Conservation (phyloP, 148 eudicot genomes). For the Rhododendron molle region DNA sequence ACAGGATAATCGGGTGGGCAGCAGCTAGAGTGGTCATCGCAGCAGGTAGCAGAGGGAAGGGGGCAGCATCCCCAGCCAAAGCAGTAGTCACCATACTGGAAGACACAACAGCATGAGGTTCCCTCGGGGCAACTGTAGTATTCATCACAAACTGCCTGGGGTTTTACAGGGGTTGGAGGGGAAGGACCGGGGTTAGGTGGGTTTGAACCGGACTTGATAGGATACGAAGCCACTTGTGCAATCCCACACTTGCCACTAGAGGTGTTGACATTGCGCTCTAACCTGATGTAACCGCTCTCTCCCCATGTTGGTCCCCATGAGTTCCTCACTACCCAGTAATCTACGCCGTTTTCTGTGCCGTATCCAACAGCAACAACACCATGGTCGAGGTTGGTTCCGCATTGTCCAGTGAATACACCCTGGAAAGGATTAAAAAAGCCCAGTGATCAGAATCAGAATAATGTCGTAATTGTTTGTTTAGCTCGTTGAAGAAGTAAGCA, state of each 20-base stretch:
- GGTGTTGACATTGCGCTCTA: constrained; percentile 52
- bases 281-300: constrained; percentile 67
- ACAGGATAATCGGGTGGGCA: constrained; percentile 85
- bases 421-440: constrained; percentile 11
- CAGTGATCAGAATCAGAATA: neutral
- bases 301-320: constrained; percentile 95
- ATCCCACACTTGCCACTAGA: constrained; percentile 80
- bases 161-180: constrained; percentile 65
- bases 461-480: neutral
- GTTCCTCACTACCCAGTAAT: constrained; percentile 88
- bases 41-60: constrained; percentile 69
- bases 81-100: constrained; percentile 54
- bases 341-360: constrained; percentile 60
- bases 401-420: constrained; percentile 77
- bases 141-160: constrained; percentile 43
- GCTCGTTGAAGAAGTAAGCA: neutral
- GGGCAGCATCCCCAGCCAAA: constrained; percentile 94
- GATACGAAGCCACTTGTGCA: constrained; percentile 73
- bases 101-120: constrained; percentile 78
- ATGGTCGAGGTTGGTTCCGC: constrained; percentile 74
- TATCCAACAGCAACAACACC: constrained; percentile 91
- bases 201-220: constrained; percentile 59
- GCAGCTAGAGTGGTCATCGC: constrained; percentile 73
- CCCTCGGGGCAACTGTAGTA: constrained; percentile 55
- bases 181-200: constrained; percentile 85